These are phyloP conservation scores for Floccularia luteovirens DNA, from an alignment of 768 basidiomycete genomes.

Conservation along the genomic window DNA sequence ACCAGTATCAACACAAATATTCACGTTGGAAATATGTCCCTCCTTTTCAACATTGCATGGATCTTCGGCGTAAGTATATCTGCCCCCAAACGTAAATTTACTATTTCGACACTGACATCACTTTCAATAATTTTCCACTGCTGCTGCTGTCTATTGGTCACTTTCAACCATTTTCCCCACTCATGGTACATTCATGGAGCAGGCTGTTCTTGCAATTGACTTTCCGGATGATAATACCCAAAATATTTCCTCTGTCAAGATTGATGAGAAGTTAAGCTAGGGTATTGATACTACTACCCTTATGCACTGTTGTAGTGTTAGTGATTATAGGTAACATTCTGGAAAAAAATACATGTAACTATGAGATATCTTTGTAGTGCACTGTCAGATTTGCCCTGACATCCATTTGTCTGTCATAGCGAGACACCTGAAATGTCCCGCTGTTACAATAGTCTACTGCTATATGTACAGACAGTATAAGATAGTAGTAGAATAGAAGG, in stretches of 20 bases:
- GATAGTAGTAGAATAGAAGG: no score
- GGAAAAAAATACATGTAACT: no score
- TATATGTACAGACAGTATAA: no score
- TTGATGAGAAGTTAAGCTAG: background rate
- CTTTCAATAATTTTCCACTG: constrained; percentile 27
- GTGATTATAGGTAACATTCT: no score
- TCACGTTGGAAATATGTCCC: constrained; percentile 46
- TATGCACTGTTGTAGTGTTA: no score
- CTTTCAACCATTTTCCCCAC: constrained; percentile 34
- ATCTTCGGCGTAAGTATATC: constrained; percentile 57
- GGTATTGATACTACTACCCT: no score
- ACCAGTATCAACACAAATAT: constrained; percentile 64
- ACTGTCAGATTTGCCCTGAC: no score
- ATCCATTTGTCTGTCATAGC: no score
- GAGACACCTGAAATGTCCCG: no score
- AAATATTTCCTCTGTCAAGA: background rate
- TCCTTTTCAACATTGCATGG: constrained; percentile 69
- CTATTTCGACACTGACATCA: background rate
- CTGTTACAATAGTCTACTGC: no score
- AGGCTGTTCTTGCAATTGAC: constrained; percentile 22
- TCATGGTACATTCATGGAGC: constrained; percentile 29
- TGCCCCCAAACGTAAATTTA: background rate
- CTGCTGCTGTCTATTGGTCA: constrained; percentile 23
- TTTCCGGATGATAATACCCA: constrained; percentile 2
- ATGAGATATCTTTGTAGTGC: no score